Base-by-base conservation (phyloP, 2,329 filamentous ascomycete species). In the Akanthomyces dipterigenus region DNA sequence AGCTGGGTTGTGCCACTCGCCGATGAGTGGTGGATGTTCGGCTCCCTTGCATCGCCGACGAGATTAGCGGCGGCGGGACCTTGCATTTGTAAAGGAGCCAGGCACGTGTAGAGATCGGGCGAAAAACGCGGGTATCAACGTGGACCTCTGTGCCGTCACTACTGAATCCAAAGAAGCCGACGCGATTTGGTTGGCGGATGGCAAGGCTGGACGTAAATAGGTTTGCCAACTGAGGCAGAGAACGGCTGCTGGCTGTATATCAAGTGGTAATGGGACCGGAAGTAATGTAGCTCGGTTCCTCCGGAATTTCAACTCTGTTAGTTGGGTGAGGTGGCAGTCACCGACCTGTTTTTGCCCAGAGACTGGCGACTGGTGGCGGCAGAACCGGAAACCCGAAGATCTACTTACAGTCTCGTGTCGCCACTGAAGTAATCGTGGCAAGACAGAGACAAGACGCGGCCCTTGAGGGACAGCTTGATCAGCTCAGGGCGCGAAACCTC, bases 31-130 rank as follows among this genome's bases (percentile, higher is more conserved):
- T 50, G 55, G 49, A 16, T 31, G 38, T 36, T 20, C 20, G 51
- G 11, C 59, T 56, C 59, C 59, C 59, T 61, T 55, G 59, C 59
- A 34, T 61, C 46, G 55, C 45, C 38, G n/a, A 26, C 26, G 51
- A 61, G 31, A 55, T 56, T 61, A 22, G 22, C 31, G 24, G 11
- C 51, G 18, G 18, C 43, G 5, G 59, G 42, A 49, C 51, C 59
- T 55, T 56, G 59, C 51, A 61, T 55, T 61, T 53, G 50, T 46
- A 48, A 36, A 60, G 48, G 48, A 53, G 22, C 26, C 34, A 43
- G 48, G 40, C 14, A 51, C 14, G 28, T 51, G 48, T 54, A 60
- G 57, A 60, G 38, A 60, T 60, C 57, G 40, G 26, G 38, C 16
- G 24, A 16, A 43, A 43, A 42, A 36, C 51, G 36, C n/a, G n/a